These are phyloP conservation scores for Rhytidiadelphus loreus DNA, from an alignment of 225 moss, liverwort and hornwort species.

Conservation along the genomic window DNA sequence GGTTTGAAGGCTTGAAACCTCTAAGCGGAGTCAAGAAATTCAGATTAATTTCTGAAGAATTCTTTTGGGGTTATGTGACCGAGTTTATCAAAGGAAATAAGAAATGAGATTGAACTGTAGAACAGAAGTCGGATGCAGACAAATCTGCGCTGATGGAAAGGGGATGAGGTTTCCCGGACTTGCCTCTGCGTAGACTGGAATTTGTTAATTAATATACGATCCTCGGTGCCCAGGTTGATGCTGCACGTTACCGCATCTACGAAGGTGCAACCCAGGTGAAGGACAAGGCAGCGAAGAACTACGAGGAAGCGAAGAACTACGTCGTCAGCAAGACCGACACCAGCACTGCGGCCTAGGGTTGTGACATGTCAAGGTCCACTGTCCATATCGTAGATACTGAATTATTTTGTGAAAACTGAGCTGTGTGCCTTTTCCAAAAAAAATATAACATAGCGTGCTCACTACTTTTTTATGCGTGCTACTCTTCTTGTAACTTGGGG, in stretches of 20 bases:
- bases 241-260: conserved; percentile 31
- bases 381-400: not conserved
- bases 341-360: conserved; percentile 19
- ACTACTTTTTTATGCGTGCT: not conserved
- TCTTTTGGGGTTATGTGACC: not conserved
- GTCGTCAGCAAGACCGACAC: conserved; percentile 38
- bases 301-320: conserved; percentile 14
- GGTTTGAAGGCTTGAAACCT: not conserved
- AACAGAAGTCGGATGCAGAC: not conserved
- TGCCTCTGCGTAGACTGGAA: not conserved
- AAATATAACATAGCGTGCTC: not conserved
- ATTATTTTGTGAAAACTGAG: not conserved
- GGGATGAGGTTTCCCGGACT: not conserved
- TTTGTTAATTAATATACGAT: not conserved
- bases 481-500: not conserved
- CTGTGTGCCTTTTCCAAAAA: not conserved
- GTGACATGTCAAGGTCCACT: not conserved
- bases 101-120: not conserved
- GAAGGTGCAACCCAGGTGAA: conserved; percentile 27
- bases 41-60: not conserved
- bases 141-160: not conserved
- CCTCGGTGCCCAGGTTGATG: conserved; percentile 19
- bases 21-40: too few species aligned
- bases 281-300: conserved; percentile 11
- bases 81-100: too few species aligned